phyloP scores from a whole-genome alignment of 768 basidiomycete genomes.

The Pleurotus eryngii region DNA sequence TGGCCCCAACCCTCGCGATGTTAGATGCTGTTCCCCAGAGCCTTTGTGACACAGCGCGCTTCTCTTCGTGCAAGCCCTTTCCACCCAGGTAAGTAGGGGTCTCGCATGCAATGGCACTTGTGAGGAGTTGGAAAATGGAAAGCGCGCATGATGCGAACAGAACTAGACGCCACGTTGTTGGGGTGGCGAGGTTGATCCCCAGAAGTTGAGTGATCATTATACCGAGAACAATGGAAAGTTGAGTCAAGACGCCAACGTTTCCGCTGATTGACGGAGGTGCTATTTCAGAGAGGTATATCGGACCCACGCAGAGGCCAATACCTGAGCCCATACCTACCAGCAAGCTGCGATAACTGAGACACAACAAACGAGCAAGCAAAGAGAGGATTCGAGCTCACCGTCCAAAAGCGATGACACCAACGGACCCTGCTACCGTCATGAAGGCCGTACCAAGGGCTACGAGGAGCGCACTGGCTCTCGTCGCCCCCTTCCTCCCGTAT shows the following conservation, averaged over 20 bases:
- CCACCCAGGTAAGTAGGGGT: conserved; percentile 66
- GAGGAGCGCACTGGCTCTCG: conserved; percentile 53
- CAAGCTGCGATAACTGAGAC: conserved; percentile 34
- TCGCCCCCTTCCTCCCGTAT: conserved; percentile 68
- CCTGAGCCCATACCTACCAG: conserved; percentile 72
- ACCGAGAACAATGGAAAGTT: conserved; percentile 79
- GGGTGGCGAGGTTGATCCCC: conserved; percentile 69
- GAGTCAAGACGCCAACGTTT: conserved; percentile 75
- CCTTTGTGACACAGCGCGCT: conserved; percentile 39
- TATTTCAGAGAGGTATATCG: conserved; percentile 83
- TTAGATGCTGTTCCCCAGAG: conserved; percentile 49
- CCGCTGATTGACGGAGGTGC: conserved; percentile 75
- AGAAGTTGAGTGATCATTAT: conserved; percentile 83
- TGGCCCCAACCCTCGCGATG: not conserved
- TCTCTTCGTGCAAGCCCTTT: conserved; percentile 47
- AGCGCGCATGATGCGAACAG: conserved; percentile 57
- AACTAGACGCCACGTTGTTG: conserved; percentile 69
- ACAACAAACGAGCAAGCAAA: conserved; percentile 1
- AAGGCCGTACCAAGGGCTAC: conserved; percentile 57
- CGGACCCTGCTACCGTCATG: conserved; percentile 62
- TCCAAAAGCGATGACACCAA: conserved; percentile 57
- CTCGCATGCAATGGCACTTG: conserved; percentile 56
- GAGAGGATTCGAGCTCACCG: conserved; percentile 37
- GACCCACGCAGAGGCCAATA: conserved; percentile 73
- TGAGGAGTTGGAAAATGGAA: conserved; percentile 54